phyloP scores from a whole-genome alignment of 1,284 basidiomycete species.

The Heterobasidion annosum region DNA sequence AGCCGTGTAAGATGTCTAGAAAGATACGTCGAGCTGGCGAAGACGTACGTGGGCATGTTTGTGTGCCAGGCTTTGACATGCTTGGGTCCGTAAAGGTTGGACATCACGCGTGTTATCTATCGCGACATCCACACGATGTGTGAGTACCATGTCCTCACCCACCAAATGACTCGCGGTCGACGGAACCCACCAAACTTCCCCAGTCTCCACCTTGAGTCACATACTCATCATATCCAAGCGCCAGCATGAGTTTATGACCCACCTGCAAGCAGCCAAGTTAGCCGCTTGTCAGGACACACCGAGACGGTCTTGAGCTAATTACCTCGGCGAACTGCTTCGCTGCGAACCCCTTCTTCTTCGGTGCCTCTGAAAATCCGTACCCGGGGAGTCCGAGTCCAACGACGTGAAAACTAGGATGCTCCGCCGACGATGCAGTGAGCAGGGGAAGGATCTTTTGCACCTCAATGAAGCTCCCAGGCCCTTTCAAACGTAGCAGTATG shows the following conservation, averaged over 20 bases:
- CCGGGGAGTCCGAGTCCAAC: constrained; percentile 35
- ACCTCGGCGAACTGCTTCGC: constrained; percentile 21
- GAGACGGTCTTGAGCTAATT: neutral
- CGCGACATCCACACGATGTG: neutral
- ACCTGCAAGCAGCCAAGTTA: neutral
- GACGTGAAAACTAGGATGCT: constrained; percentile 32
- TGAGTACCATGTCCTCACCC: neutral
- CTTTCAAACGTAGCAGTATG: constrained; percentile 9
- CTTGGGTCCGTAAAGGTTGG: constrained; percentile 19
- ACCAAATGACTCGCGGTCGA: neutral
- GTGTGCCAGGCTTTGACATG: constrained; percentile 27
- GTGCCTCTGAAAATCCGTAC: constrained; percentile 25
- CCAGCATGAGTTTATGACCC: constrained; percentile 33
- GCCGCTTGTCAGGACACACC: neutral
- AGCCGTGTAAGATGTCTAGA: neutral
- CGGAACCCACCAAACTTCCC: constrained; percentile 27
- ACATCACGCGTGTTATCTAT: constrained; percentile 23
- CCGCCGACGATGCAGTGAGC: constrained; percentile 14
- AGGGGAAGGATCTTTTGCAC: constrained; percentile 22
- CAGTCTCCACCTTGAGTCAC: constrained; percentile 40
- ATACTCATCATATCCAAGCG: constrained; percentile 37
- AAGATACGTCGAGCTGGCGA: neutral
- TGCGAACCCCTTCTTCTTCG: constrained; percentile 25
- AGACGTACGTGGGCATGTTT: constrained; percentile 21
- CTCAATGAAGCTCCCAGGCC: constrained; percentile 38